Evolutionary conservation across 2,329 filamentous ascomycete species (phyloP).

Genomic region (Westerdykella ornata): DNA sequence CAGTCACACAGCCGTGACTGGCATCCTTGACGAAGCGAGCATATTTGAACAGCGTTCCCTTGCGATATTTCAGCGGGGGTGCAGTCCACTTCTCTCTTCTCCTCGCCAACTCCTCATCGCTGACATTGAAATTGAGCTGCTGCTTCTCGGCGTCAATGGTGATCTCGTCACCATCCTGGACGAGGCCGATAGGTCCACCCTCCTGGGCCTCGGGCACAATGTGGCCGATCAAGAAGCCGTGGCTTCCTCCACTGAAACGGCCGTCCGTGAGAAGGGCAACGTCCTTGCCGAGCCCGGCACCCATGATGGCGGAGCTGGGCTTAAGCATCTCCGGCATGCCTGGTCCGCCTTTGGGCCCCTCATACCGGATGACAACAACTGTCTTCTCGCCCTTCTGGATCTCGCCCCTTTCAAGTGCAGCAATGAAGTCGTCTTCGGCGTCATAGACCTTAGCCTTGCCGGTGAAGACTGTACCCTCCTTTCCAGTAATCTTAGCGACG

Average conservation of each 20-base stretch:
- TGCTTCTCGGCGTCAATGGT: constrained; percentile 74
- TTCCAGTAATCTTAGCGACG: constrained; percentile 71
- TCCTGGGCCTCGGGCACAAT: constrained; percentile 82
- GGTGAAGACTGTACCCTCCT: constrained; percentile 61
- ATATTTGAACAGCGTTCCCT: constrained; percentile 56
- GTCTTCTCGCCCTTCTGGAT: constrained; percentile 72
- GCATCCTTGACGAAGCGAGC: constrained; percentile 51
- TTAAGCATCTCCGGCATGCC: constrained; percentile 74
- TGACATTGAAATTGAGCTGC: constrained; percentile 58
- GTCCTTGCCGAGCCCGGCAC: constrained; percentile 63
- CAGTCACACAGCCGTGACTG: constrained; percentile 54
- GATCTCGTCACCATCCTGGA: constrained; percentile 73
- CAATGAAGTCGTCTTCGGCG: constrained; percentile 61
- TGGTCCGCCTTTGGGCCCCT: constrained; percentile 65
- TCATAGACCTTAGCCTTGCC: constrained; percentile 67
- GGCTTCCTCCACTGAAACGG: constrained; percentile 71
- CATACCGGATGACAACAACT: constrained; percentile 69
- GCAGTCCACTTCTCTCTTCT: constrained; percentile 48
- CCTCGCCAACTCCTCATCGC: constrained; percentile 54
- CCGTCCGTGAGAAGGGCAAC: constrained; percentile 69
- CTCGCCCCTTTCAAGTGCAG: constrained; percentile 58
- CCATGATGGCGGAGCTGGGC: constrained; percentile 66
- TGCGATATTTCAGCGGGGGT: constrained; percentile 52
- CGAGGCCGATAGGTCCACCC: constrained; percentile 76
- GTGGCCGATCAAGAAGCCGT: constrained; percentile 83